These are phyloP conservation scores for Kwoniella sp. DNA, from an alignment of 768 basidiomycete genomes.

Conservation along the genomic window DNA sequence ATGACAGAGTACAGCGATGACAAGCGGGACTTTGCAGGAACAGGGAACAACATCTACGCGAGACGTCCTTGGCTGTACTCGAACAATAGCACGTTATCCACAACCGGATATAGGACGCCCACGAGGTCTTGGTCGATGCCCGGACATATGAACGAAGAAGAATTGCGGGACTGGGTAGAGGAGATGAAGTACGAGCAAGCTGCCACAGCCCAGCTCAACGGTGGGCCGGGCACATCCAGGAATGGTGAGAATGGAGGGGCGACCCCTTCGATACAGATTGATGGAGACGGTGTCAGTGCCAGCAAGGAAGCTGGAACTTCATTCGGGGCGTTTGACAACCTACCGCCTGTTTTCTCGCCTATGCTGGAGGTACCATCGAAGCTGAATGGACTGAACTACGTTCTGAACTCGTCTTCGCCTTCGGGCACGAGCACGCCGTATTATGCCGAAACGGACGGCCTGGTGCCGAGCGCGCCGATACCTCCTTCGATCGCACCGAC, in stretches of 20 bases:
- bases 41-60: constrained; percentile 14
- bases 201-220: not conserved
- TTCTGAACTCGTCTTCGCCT: constrained; percentile 1
- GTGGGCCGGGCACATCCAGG: not conserved
- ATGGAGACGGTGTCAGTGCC: not conserved
- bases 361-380: not conserved
- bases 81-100: constrained; percentile 9
- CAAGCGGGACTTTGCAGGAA: constrained; percentile 7
- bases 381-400: too few relatives aligned
- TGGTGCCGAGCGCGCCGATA: not conserved
- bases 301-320: not conserved
- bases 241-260: not conserved
- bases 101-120: constrained; percentile 5
- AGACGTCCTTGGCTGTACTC: constrained; percentile 28
- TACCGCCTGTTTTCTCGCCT: constrained; percentile 18
- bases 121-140: constrained; percentile 41
- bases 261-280: constrained; percentile 17
- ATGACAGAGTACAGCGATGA: constrained; percentile 22
- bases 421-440: constrained; percentile 15
- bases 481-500: not conserved
- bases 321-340: constrained; percentile 3
- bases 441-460: constrained; percentile 7
- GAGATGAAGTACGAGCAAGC: constrained; percentile 30
- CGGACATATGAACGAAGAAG: constrained; percentile 41
- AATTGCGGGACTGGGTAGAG: constrained; percentile 37